Evolutionary conservation across 257 asterid genomes (phyloP), one percentile per base, ranked within the genome.

Genomic region (Avicennia marina): DNA sequence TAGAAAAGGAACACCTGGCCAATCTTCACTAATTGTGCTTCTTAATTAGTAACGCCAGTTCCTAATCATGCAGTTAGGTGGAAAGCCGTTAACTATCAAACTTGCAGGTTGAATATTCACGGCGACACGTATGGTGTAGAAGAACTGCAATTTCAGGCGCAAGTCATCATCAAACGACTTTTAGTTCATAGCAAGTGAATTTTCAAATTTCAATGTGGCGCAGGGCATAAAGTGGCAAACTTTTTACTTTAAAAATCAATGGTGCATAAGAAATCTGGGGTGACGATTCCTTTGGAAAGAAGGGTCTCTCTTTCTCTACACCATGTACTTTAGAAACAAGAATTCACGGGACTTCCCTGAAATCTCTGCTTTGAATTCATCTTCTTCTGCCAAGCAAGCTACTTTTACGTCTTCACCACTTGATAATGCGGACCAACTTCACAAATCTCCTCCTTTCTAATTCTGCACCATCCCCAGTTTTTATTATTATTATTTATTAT

Each of bases 341-440:
- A 68, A 67, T 33, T 80, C 86, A 80, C 86, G 83, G 32, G 86
- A 62, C 70, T 46, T 45, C 74, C 64, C 67, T 80, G 83, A 76
- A 50, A 58, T 67, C 68, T 61, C 52, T 56, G 38, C 75, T 72
- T 66, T 64, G 75, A 60, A 66, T 75, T 75, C 75, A 72, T 52
- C 71, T 48, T 65, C 79, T 64, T 67, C 67, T 43, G 45, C 75
- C 71, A 70, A 65, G 53, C 65, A 43, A 68, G 1, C 65, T 29
- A 53, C 75, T 53, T 65, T 72, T 66, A 59, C 56, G 21, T 47
- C 72, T 63, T 66, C 27, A 65, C 66, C 77, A 60, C 53, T 56
- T 70, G 66, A 70, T 67, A 63, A 41, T 20, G 61, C 21, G 69
- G 63, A 7, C 53, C 56, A 53, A 54, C n/a, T n/a, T 67, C 38